phyloP scores from a whole-genome alignment of 83 land plant genomes.

The Picea abies region DNA sequence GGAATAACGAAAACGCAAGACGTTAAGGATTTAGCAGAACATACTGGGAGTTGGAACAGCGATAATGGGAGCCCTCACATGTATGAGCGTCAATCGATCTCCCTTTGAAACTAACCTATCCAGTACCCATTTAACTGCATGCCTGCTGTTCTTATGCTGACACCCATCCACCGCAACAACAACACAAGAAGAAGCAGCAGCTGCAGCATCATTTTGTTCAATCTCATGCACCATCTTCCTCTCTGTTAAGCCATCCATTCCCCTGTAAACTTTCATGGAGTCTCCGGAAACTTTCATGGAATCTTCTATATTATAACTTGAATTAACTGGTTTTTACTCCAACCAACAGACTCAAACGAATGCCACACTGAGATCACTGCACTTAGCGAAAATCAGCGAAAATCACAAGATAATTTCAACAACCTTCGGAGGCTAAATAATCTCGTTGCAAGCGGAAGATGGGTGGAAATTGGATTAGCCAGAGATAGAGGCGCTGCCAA shows the following conservation, averaged over 20 bases:
- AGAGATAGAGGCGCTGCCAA: no score
- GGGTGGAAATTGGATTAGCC: no score
- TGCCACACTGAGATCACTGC: no score
- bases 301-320: no score
- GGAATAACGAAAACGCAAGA: no score
- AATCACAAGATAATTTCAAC: no score
- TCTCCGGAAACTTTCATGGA: no score
- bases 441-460: no score
- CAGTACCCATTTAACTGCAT: conserved; percentile 62
- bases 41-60: conserved; percentile 8
- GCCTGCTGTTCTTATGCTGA: conserved; percentile 56
- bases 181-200: background rate
- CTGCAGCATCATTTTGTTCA: background rate
- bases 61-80: conserved; percentile 25
- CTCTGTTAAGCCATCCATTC: background rate
- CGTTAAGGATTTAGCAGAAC: background rate
- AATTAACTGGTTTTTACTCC: no score
- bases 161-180: conserved; percentile 49
- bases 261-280: background rate
- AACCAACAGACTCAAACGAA: no score
- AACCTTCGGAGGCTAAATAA: no score
- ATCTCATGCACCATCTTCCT: background rate
- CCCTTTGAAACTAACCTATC: conserved; percentile 29
- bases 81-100: conserved; percentile 33
- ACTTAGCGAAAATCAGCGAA: no score